Conservation (phyloP, 768 basidiomycete species). For the Trametes elegans region DNA sequence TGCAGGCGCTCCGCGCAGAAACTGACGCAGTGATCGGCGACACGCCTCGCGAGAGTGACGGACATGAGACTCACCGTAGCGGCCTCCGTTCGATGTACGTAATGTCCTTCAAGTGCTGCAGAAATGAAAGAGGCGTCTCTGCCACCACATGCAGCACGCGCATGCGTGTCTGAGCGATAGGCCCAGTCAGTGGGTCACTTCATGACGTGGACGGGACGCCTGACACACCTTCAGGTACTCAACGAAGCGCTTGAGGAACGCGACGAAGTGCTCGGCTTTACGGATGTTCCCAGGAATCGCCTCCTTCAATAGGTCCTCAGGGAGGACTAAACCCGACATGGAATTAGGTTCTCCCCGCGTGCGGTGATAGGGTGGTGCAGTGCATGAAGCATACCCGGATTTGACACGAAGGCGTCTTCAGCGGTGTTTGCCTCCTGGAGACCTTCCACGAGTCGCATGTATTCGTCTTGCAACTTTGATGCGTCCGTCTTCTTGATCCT, state of each 20-base stretch:
- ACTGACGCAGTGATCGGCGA: conserved; percentile 39
- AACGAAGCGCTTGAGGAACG: conserved; percentile 96
- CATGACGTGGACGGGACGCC: neutral
- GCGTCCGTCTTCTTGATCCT: conserved; percentile 96
- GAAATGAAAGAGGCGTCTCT: conserved; percentile 93
- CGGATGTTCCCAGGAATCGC: conserved; percentile 98
- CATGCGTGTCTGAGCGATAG: conserved; percentile 79
- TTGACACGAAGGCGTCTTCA: conserved; percentile 85
- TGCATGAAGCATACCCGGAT: conserved; percentile 56
- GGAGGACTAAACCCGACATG: conserved; percentile 58
- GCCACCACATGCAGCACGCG: conserved; percentile 99
- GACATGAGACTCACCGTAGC: conserved; percentile 60
- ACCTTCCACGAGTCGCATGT: conserved; percentile 92
- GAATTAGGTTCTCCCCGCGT: conserved; percentile 1
- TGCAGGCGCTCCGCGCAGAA: conserved; percentile 97
- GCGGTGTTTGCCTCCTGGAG: conserved; percentile 74
- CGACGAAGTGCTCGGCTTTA: conserved; percentile 98
- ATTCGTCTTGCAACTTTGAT: conserved; percentile 93
- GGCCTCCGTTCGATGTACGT: conserved; percentile 97
- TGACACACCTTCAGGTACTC: conserved; percentile 89
- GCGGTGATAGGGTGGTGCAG: neutral
- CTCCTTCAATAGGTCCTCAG: conserved; percentile 92
- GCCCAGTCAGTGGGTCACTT: neutral
- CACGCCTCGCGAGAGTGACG: neutral
- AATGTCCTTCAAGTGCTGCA: conserved; percentile 98